Base-by-base conservation (phyloP, 495 filamentous ascomycete genomes). In the Neohortaea acidophila region DNA sequence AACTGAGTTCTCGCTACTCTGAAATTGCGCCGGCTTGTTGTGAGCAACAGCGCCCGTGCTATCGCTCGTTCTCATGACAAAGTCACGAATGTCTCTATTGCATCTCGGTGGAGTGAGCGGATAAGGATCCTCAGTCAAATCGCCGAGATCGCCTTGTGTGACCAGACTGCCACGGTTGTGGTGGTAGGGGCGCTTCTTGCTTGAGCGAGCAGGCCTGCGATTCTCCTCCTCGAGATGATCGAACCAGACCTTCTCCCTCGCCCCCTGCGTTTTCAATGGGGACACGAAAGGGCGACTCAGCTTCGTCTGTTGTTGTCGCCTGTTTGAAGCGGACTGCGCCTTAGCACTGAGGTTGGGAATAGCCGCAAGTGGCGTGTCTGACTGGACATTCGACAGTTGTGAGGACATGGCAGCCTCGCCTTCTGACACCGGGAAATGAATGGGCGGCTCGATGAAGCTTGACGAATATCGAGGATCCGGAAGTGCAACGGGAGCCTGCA, bases 221-320 rank as follows among this genome's bases (percentile, higher is more conserved):
- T 18, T 15, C 7, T 25, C 38, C 24, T 24, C 18, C 26, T 43
- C 35, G 0, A 48, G 37, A 20, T 51, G 45, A 20, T 59, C 47
- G 39, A 59, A 60, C 56, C 56, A 59, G 7, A 56, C 51, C 36
- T 38, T 51, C 23, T 44, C 35, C 4, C 14, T 13, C 8, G 28
- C 31, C 2, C 36, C 24, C 17, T 33, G 36, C 7, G 56, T 49
- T 17, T 44, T 36, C 10, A 59, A 33, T 5, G 63, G 61, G 8
- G 59, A 43, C 3, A 58, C 43, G 41, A 64, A 61, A 12, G 55
- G 55, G 34, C 53, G 56, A 25, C 62, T 52, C 1, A 51, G 17
- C 14, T 38, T 39, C n/a, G n/a, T 33, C 17, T 36, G 51, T 20
- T 36, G 50, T 38, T 47, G 44, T 27, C 49, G 36, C 19, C 39